phyloP scores from a whole-genome alignment of 2,329 filamentous ascomycete genomes.

The Cladosporium halotolerans region DNA sequence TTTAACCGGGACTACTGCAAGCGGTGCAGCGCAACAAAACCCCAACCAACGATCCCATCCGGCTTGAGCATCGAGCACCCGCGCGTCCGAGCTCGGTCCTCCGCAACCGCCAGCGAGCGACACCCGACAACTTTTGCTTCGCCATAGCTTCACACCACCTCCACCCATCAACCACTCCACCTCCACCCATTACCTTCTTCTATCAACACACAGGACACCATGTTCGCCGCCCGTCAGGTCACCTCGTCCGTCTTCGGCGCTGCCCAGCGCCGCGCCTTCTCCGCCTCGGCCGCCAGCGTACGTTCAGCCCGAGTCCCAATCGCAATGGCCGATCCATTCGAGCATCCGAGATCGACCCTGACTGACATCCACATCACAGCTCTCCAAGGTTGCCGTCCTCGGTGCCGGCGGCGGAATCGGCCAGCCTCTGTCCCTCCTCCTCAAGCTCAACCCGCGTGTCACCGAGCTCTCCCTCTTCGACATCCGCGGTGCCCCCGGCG shows the following conservation, averaged over 20 bases:
- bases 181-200: not conserved
- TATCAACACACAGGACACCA: constrained; percentile 36
- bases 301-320: constrained; percentile 19
- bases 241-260: constrained; percentile 38
- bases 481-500: constrained; percentile 90
- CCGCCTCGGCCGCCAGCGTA: constrained; percentile 47
- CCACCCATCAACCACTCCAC: constrained; percentile 1
- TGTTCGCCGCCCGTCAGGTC: constrained; percentile 61
- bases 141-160: not conserved
- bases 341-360: not conserved
- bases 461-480: constrained; percentile 95
- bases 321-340: constrained; percentile 11
- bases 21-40: no score
- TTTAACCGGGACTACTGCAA: no score
- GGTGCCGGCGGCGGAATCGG: constrained; percentile 97
- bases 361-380: constrained; percentile 46
- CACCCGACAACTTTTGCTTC: no score
- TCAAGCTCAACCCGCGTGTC: constrained; percentile 97
- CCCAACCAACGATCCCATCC: no score
- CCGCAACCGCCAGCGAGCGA: no score
- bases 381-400: constrained; percentile 95
- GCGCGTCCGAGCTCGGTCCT: no score
- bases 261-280: constrained; percentile 48
- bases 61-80: no score
- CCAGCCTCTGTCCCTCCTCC: constrained; percentile 91